Evolutionary conservation across 2,329 filamentous ascomycete genomes (phyloP).

Genomic region (Plectosphaerella plurivora): DNA sequence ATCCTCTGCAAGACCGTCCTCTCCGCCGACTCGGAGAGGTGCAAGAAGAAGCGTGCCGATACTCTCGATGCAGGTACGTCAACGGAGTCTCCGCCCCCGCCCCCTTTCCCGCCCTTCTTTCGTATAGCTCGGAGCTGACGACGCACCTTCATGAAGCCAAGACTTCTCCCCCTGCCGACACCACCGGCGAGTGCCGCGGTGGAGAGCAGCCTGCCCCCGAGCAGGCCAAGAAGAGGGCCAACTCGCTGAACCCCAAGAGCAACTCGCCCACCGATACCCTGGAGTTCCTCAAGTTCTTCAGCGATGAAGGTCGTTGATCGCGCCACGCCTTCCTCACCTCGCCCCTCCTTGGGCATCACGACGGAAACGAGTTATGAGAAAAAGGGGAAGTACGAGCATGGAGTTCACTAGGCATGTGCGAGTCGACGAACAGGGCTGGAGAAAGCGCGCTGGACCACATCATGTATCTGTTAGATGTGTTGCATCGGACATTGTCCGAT

Average conservation of each 20-base stretch:
- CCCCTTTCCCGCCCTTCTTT: neutral
- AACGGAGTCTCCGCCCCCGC: neutral
- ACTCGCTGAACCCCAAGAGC: neutral
- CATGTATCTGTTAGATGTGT: no score
- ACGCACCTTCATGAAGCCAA: neutral
- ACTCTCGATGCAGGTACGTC: neutral
- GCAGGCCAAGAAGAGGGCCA: neutral
- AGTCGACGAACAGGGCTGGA: no score
- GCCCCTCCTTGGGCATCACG: no score
- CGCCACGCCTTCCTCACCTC: no score
- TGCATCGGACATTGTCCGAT: no score
- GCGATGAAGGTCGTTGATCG: neutral
- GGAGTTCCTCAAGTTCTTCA: constrained; percentile 1
- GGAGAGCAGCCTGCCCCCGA: neutral
- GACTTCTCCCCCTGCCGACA: neutral
- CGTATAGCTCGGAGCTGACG: neutral
- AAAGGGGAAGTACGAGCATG: no score
- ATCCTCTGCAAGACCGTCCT: neutral
- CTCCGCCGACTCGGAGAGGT: neutral
- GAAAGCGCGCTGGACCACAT: no score
- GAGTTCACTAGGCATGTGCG: no score
- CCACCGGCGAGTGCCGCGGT: neutral
- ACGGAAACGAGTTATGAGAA: no score
- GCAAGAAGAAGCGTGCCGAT: neutral
- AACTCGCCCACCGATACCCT: neutral